Evolutionary conservation across 1,139 yeast genomes (phyloP).

Genomic region (Casaregolazyma suthepensis): DNA sequence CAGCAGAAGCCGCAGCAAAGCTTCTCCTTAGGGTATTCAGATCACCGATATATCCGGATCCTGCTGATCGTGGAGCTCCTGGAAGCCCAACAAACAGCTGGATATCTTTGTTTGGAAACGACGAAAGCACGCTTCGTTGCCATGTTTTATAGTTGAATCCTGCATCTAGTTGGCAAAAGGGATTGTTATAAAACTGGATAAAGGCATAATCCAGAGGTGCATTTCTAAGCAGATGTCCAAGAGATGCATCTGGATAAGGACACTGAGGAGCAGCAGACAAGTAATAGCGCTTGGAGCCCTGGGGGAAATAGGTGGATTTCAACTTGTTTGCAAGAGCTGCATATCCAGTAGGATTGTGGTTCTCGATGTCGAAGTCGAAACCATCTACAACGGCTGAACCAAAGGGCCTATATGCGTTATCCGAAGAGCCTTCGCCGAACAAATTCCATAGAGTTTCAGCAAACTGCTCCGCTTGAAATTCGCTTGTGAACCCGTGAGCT

Average conservation of each 20-base stretch:
- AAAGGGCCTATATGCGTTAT: conserved; percentile 58
- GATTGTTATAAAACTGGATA: conserved; percentile 89
- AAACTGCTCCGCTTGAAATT: conserved; percentile 54
- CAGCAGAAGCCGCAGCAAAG: conserved; percentile 24
- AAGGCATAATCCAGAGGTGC: conserved; percentile 77
- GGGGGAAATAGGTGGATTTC: conserved; percentile 45
- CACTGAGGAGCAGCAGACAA: conserved; percentile 95
- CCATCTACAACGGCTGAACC: conserved; percentile 60
- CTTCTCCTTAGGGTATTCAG: not conserved
- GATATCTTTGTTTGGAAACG: conserved; percentile 57
- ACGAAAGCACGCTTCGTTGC: conserved; percentile 55
- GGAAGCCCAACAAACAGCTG: conserved; percentile 67
- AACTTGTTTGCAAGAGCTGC: conserved; percentile 46
- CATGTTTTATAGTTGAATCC: conserved; percentile 78
- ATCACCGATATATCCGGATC: conserved; percentile 48
- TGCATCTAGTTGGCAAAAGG: conserved; percentile 40
- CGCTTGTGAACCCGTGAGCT: conserved; percentile 60
- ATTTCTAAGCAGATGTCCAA: conserved; percentile 56
- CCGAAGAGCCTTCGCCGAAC: conserved; percentile 68
- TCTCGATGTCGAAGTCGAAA: conserved; percentile 66
- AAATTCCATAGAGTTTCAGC: conserved; percentile 76
- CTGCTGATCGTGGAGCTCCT: conserved; percentile 59
- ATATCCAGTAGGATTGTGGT: conserved; percentile 45
- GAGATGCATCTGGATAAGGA: conserved; percentile 80
- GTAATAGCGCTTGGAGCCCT: conserved; percentile 49